Evolutionary conservation across 2,329 filamentous ascomycete genomes (phyloP).

Genomic region (Microdochium trichocladiopsis): DNA sequence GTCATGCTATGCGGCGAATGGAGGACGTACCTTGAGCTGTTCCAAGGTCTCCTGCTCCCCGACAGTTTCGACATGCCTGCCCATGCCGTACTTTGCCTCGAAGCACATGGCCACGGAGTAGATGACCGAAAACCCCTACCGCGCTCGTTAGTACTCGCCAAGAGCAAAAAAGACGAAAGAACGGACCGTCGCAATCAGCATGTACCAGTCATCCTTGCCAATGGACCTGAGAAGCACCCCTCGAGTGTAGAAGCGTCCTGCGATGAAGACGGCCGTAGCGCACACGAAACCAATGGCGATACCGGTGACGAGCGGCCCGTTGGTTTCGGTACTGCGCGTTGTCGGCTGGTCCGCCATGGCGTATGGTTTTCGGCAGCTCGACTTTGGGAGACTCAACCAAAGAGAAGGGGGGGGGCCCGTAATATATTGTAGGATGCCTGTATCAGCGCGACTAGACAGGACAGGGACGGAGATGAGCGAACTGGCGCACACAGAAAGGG

Average conservation of each 20-base stretch:
- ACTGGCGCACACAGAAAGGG: not conserved
- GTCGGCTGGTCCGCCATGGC: not conserved
- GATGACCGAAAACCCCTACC: constrained; percentile 10
- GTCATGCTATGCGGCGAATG: not conserved
- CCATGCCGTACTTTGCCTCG: constrained; percentile 17
- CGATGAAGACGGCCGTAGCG: constrained; percentile 6
- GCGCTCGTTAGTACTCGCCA: constrained; percentile 1
- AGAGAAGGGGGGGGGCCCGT: not conserved
- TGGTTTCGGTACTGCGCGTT: constrained; percentile 7
- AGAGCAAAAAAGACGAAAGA: not conserved
- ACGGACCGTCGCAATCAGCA: constrained; percentile 12
- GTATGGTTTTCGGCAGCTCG: not conserved
- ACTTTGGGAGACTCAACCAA: not conserved
- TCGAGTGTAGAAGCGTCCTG: constrained; percentile 15
- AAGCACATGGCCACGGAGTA: constrained; percentile 5
- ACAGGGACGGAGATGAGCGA: not conserved
- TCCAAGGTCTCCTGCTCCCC: constrained; percentile 5
- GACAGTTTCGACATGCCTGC: constrained; percentile 14
- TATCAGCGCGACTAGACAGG: not conserved
- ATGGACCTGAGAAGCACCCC: constrained; percentile 11
- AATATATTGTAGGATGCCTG: not conserved
- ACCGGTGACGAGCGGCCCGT: constrained; percentile 10
- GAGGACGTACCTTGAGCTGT: constrained; percentile 13
- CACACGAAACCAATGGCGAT: constrained; percentile 12
- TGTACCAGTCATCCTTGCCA: constrained; percentile 20